phyloP scores from a whole-genome alignment of 23 red algal genomes.

The Gracilaria domingensis region DNA sequence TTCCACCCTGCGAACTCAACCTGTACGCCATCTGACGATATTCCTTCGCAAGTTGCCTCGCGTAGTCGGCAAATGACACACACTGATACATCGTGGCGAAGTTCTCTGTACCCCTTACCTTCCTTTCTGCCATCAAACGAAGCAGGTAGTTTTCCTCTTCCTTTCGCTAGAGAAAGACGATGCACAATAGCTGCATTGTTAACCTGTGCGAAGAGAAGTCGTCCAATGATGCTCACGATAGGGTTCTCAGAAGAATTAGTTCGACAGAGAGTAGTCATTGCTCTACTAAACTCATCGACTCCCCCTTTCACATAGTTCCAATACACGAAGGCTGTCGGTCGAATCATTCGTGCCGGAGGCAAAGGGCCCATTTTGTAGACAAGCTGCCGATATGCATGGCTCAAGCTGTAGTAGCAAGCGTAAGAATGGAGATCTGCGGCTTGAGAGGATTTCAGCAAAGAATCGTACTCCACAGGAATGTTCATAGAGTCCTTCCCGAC shows the following conservation, averaged over 20 bases:
- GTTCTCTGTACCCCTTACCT: neutral
- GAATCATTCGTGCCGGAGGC: neutral
- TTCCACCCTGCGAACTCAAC: too few species aligned
- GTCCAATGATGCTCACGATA: neutral
- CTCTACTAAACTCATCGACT: neutral
- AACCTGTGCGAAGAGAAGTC: neutral
- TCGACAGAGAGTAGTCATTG: neutral
- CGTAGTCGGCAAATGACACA: slow-evolving; percentile 31
- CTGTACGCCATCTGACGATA: too few species aligned
- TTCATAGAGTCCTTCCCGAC: slow-evolving; percentile 22
- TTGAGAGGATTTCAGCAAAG: slow-evolving; percentile 16
- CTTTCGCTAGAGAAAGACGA: slow-evolving; percentile 13
- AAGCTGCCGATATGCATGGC: neutral
- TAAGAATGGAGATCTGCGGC: slow-evolving; percentile 30
- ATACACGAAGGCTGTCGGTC: neutral
- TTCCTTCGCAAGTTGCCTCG: slow-evolving; percentile 34
- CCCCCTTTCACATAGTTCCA: slow-evolving; percentile 3
- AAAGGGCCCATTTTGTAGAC: neutral
- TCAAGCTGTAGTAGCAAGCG: slow-evolving; percentile 19
- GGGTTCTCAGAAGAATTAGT: neutral
- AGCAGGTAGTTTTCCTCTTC: neutral
- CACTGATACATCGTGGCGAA: neutral
- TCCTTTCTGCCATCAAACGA: neutral
- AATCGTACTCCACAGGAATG: slow-evolving; percentile 22
- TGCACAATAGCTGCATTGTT: neutral